Evolutionary conservation across 2,329 filamentous ascomycete species (phyloP), one percentile per base, ranked within the genome.

Genomic region (Didymella arachidicola): DNA sequence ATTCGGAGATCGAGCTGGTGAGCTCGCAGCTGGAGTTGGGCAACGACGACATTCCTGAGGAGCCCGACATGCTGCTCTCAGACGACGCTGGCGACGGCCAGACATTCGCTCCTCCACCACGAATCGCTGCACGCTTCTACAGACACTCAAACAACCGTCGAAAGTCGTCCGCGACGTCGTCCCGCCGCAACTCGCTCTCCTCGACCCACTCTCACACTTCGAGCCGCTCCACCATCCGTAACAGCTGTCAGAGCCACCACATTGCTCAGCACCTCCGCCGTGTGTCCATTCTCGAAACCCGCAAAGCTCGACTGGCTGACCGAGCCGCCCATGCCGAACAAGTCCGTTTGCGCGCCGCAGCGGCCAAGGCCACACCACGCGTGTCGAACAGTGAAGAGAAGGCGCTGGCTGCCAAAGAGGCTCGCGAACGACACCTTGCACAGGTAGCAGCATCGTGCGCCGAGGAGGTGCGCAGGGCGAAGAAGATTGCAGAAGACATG

Each of bases 321-420:
- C 83, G 91, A 55, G 91, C 91, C 27, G 89, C 89, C 7, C 91
- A 95, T 76, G 91, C 89, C 22, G 91, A 95, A 76, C 92, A 93
- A 74, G 91, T 95, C 16, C 88, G 91, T 50, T 78, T 92, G 60
- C 85, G 90, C 34, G 91, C 91, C 42, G 90, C 90, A 10, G 76
- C 90, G 57, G 89, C 87, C 59, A 93, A 92, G 77, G 87, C 90
- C 2, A 83, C 87, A 7, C 85, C 87, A 19, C 86, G 89, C 65
- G 86, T 80, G 30, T 86, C 85, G 2, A 83, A 87, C 53, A 90
- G 88, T 43, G 91, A 94, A 73, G 90, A 93, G 76, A 84, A 89
- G 49, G 90, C 91, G 3, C 79, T 93, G 58, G 91, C 91, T 6
- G 91, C 91, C 5, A 87, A 92, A 62, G 85, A 92, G 64, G 89